Evolutionary conservation across 2,329 filamentous ascomycete genomes (phyloP).

Genomic region (Botrytis fabae): DNA sequence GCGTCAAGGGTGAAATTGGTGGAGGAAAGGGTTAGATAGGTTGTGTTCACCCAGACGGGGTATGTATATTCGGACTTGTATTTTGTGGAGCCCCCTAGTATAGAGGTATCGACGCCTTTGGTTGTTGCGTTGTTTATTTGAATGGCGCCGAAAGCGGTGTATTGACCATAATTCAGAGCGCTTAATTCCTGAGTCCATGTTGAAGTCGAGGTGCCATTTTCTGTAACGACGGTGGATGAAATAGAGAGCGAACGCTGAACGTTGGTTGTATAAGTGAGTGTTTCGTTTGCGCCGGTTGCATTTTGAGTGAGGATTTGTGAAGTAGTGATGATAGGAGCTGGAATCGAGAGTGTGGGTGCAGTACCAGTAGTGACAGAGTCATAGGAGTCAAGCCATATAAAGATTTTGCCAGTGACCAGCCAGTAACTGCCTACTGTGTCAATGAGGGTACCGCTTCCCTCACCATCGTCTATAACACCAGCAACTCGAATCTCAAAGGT

Average conservation of each 20-base stretch:
- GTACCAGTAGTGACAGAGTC: conserved; percentile 54
- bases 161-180: conserved; percentile 56
- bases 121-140: conserved; percentile 55
- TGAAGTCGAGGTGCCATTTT: conserved; percentile 45
- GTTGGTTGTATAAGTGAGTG: conserved; percentile 57
- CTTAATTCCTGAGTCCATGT: conserved; percentile 60
- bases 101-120: conserved; percentile 47
- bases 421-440: conserved; percentile 64
- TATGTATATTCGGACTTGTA: conserved; percentile 53
- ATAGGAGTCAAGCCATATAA: conserved; percentile 66
- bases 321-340: conserved; percentile 51
- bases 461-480: conserved; percentile 59
- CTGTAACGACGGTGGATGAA: conserved; percentile 52
- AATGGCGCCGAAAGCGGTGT: conserved; percentile 54
- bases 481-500: conserved; percentile 67
- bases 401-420: conserved; percentile 77
- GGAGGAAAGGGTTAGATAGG: conserved; percentile 46
- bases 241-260: conserved; percentile 58
- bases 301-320: conserved; percentile 50
- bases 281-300: conserved; percentile 56
- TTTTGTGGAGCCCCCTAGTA: conserved; percentile 37
- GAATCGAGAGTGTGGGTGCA: conserved; percentile 39
- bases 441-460: conserved; percentile 50
- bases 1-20: conserved; percentile 52
- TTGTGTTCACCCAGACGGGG: conserved; percentile 59